Base-by-base conservation (phyloP, 768 basidiomycete species). In the Tylopilus felleus region DNA sequence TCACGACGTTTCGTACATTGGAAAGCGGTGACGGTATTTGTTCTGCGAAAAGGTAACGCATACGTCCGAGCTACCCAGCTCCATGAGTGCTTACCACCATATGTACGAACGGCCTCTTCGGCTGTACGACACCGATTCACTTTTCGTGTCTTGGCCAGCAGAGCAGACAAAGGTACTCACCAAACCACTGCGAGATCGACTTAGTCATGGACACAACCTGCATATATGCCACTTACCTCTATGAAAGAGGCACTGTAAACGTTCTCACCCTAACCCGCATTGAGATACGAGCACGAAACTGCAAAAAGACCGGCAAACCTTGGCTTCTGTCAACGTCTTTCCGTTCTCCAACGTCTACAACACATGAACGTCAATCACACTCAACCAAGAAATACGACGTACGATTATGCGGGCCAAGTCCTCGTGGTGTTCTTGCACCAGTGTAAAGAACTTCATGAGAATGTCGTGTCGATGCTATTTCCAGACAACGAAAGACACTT, bases 271-370 rank as follows among this genome's bases (percentile, higher is more conserved):
- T 90, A 56, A 33, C 42, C 3, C 1, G 2, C 38, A 42, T 19
- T 35, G 27, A 60, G 45, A 17, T 16, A 29, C n/a, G 45, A 23
- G 9, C 1, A 31, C 16, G 17, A 39, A 22, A 19, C n/a, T 22
- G 22, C 35, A 41, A 13, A 21, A 8, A 27, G 51, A 44, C 45
- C 14, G 27, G 39, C 48, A 2, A 57, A 88, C 90, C 81, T 90
- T 88, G 33, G 82, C 90, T 60, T 98, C 94, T 0, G 76, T 74
- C 41, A 97, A 74, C 8, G 93, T 80, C 74, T 98, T 99, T 33
- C 97, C 97, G 65, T 99, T 99, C 75, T 99, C 97, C 55, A 94
- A 73, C 7, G 93, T 95, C 91, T 93, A 69, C 36, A 45, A 42
- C 47, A 43, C 3, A 55, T 63, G 31, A 61, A 39, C 35, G 25